A percentile compares a stretch with the other conserved stretches of the same genome.
Conservation (phyloP, 2,329 filamentous ascomycete genomes). For the Diaporthe caulivora region DNA sequence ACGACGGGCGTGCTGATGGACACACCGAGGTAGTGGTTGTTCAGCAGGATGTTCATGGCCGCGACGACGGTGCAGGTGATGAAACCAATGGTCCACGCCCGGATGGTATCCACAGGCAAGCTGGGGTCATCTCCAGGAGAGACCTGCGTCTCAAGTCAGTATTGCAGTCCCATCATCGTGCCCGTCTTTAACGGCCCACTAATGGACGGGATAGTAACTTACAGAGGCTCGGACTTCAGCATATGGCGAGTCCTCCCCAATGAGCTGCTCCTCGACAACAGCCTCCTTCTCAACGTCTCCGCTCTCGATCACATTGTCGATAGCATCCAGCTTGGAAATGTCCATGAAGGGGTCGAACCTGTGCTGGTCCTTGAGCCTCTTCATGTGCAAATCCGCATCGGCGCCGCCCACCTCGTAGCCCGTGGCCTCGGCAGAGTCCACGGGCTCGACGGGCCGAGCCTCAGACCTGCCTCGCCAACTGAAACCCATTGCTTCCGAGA, state of each 20-base stretch:
- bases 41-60: conserved; percentile 12
- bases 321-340: conserved; percentile 20
- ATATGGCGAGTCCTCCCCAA: conserved; percentile 49
- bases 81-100: conserved; percentile 70
- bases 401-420: conserved; percentile 25
- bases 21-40: conserved; percentile 36
- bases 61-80: neutral
- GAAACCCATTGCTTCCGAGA: conserved; percentile 4
- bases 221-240: conserved; percentile 62
- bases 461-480: conserved; percentile 26
- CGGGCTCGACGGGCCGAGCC: conserved; percentile 24
- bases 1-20: conserved; percentile 35
- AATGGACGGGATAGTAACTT: neutral
- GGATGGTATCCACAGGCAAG: conserved; percentile 64
- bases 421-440: conserved; percentile 28
- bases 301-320: conserved; percentile 17
- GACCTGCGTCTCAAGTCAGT: conserved; percentile 13
- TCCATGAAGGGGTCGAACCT: conserved; percentile 28
- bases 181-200: neutral
- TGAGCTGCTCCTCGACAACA: conserved; percentile 28
- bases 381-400: conserved; percentile 25
- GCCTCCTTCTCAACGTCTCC: conserved; percentile 25
- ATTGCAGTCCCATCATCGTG: neutral
- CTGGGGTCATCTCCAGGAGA: conserved; percentile 19
- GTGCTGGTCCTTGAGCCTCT: conserved; percentile 30